Base-by-base conservation (phyloP, 2,329 filamentous ascomycete species). In the Albophoma yamanashiensis region DNA sequence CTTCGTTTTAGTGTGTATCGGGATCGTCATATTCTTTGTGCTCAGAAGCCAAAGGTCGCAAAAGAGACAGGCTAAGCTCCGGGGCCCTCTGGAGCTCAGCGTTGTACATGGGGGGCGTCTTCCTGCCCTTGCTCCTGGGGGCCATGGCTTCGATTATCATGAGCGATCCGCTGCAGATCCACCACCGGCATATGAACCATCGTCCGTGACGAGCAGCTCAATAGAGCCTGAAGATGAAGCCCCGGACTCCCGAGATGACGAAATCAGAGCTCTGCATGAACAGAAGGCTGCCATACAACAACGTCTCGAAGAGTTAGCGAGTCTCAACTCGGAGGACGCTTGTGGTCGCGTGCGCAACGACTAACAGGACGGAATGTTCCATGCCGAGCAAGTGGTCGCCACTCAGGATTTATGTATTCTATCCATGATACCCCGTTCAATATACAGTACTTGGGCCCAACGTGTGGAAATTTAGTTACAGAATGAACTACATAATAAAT, bases 251-350 rank as follows among this genome's bases (percentile, higher is more conserved):
- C 62, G 68, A n/a, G 69, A 66, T 6, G 68, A 71, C 9, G 69
- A 74, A 58, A 73, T 74, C 12, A 64, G 64, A 58, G 67, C 62
- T 5, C 64, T 75, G 22, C 66, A 67, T 25, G 69, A 68, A n/a
- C 72, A 74, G 38, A 74, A 74, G 57, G 70, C 66, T 14, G 67
- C 66, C 17, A 73, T 75, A 31, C 69, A 73, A 59, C 69, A 69
- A 22, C 72, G 73, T 20, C 68, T 74, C 22, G 68, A 74, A 50
- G 68, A 74, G 64, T 60, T 75, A 57, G 68, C 73, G 60, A 60
- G 56, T 25, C 8, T 22, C n/a, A 27, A 50, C 17, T 31, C 56
- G 11, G 56, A 60, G 22, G 17, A 39, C 25, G n/a, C 55, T 38
- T 55, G 34, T 40, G 22, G 31, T 31, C 27, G 27, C 9, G 31